phyloP scores from a whole-genome alignment of 805 yeast species.

The Saccharomycopsis guyanensis region DNA sequence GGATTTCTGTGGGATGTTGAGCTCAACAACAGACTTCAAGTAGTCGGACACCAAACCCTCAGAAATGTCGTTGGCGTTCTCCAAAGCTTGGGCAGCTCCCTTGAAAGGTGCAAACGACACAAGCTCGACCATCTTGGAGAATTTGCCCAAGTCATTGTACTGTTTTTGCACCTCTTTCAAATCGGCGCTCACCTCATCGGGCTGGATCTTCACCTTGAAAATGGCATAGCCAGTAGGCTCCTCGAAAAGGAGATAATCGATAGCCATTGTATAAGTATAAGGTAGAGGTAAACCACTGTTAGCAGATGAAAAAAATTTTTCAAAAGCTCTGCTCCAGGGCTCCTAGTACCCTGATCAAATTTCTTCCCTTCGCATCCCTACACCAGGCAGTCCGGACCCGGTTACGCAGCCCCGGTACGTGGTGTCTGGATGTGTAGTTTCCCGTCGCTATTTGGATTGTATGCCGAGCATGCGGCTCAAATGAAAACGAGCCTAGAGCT shows the following conservation, averaged over 20 bases:
- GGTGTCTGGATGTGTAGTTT: too few relatives aligned
- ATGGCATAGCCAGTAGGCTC: conserved; percentile 98
- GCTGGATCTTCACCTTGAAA: conserved; percentile 88
- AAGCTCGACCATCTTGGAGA: conserved; percentile 87
- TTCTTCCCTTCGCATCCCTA: too few relatives aligned
- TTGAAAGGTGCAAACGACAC: conserved; percentile 97
- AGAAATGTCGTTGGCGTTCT: conserved; percentile 94
- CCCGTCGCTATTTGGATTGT: too few relatives aligned
- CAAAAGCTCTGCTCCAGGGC: too few relatives aligned
- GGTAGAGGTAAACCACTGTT: too few relatives aligned
- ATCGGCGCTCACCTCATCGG: conserved; percentile 88
- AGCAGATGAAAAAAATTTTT: too few relatives aligned
- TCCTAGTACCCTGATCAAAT: too few relatives aligned
- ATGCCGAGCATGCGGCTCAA: too few relatives aligned
- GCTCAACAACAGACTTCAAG: conserved; percentile 80
- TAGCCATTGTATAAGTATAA: conserved; percentile 9
- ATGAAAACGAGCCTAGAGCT: too few relatives aligned
- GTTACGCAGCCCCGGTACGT: too few relatives aligned
- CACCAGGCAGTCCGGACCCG: too few relatives aligned
- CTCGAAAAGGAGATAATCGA: conserved; percentile 86
- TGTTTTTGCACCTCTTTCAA: conserved; percentile 92
- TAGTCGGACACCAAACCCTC: conserved; percentile 95
- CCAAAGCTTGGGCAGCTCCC: conserved; percentile 99
- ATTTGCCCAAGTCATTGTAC: conserved; percentile 72
- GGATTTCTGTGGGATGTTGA: conserved; percentile 77